phyloP scores from a whole-genome alignment of 805 yeast genomes.

The Lachancea quebecensis region DNA sequence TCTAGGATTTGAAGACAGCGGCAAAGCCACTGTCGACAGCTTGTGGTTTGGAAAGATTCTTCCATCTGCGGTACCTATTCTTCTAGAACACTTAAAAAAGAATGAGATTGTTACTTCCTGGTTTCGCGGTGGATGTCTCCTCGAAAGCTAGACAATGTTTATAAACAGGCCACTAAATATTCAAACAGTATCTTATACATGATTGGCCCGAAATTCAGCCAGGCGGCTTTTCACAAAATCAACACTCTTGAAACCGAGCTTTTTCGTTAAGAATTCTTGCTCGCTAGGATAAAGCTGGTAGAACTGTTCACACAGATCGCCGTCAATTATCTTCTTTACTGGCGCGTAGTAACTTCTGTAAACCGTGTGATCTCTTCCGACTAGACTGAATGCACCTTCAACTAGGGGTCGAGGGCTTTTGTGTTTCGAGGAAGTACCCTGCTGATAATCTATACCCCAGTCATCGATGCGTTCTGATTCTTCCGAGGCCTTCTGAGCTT shows the following conservation, averaged over 20 bases:
- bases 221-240: constrained; percentile 13
- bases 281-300: constrained; percentile 19
- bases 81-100: constrained; percentile 48
- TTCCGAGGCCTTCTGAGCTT: constrained; percentile 4
- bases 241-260: constrained; percentile 29
- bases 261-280: constrained; percentile 25
- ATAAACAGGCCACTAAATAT: background rate
- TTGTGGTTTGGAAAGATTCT: constrained; percentile 76
- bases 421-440: constrained; percentile 1
- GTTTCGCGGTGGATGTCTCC: constrained; percentile 40
- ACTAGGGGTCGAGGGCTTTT: constrained; percentile 5
- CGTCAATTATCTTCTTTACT: constrained; percentile 69
- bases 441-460: constrained; percentile 3
- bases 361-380: constrained; percentile 60
- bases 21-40: constrained; percentile 21
- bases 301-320: constrained; percentile 71
- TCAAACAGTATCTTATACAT: constrained; percentile 13
- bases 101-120: constrained; percentile 49
- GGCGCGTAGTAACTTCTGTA: constrained; percentile 83
- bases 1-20: constrained; percentile 24
- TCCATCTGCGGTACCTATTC: constrained; percentile 60
- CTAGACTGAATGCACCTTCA: constrained; percentile 33
- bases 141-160: constrained; percentile 4
- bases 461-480: constrained; percentile 5
- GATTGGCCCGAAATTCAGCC: constrained; percentile 26